Evolutionary conservation across 116 monocot genomes (phyloP), one percentile per base, ranked within the genome.

Genomic region (Papilionanthe hybrid): DNA sequence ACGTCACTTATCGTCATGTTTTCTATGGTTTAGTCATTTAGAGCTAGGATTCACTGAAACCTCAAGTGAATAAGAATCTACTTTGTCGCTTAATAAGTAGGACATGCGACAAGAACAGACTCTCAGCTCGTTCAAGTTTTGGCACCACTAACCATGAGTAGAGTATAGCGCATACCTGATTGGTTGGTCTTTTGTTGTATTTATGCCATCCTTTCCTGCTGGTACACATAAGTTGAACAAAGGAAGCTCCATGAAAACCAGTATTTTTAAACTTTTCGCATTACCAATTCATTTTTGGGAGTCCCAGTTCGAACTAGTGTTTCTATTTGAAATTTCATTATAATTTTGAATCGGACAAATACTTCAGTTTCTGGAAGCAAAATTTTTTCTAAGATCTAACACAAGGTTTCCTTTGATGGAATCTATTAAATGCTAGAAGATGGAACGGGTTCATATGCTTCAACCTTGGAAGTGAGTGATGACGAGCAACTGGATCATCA

Each of bases 401-500:
- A 30, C 68, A 29, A 29, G 7, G 18, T 71, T 71, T 9, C 29
- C n/a, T 73, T 45, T 73, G 28, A 17, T 15, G 25, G 75, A 75
- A 76, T 15, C 53, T 17, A 11, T 23, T 49, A 37, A 3, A 0
- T 30, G 10, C 45, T 7, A 77, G 57, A 49, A 77, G 90, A 89
- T 85, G 90, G 85, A 9, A 85, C 88, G 55, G 86, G 81, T 55
- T 91, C 95, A 66, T 9, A 82, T 55, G 82, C 76, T 25, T 90
- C 94, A 74, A 84, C 84, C 1, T 47, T n/a, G 1, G 86, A 76
- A 7, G 88, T 75, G 27, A 92, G 83, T 32, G 94, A 94, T 17
- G 91, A 89, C 20, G 95, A 95, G 79, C 80, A 81, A 29, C 50
- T 45, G 28, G 89, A 91, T 85, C 86, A 90, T 69, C 83, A 89